Percentiles rank a stretch among this genome's conserved stretches.
Conservation (phyloP, 495 filamentous ascomycete genomes). For the Neurospora sp. region DNA sequence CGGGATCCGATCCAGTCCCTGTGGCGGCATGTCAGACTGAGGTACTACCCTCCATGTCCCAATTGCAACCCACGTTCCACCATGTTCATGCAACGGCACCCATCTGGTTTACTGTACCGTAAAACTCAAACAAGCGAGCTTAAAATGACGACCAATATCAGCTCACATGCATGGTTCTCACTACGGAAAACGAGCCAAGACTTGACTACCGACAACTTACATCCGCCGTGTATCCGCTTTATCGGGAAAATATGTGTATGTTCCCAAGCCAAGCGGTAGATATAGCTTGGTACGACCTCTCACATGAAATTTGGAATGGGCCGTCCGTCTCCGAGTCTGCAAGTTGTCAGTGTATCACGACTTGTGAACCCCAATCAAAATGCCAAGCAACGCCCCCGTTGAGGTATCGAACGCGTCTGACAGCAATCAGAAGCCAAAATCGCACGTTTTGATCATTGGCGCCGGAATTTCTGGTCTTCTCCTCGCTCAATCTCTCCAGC, state of each 20-base stretch:
- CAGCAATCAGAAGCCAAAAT: neutral
- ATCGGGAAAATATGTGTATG: neutral
- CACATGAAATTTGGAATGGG: neutral
- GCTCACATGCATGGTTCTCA: neutral
- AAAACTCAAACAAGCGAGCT: neutral
- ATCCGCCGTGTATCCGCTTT: neutral
- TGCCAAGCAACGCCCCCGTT: neutral
- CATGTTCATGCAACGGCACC: neutral
- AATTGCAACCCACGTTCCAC: neutral
- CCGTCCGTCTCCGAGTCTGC: neutral
- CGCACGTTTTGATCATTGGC: conserved; percentile 43
- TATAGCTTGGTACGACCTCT: neutral
- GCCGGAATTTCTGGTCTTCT: conserved; percentile 51
- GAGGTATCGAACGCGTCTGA: neutral
- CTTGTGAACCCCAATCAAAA: neutral
- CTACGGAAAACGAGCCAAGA: neutral
- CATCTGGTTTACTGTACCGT: neutral
- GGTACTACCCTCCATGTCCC: neutral
- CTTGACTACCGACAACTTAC: neutral
- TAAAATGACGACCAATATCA: neutral
- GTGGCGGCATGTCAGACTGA: neutral
- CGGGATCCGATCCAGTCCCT: neutral
- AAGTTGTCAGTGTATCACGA: neutral
- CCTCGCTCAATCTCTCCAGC: conserved; percentile 48
- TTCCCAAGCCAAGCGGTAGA: neutral